Conservation (phyloP, 192 early-diverging fungal species). For the Coemansia sp. region DNA sequence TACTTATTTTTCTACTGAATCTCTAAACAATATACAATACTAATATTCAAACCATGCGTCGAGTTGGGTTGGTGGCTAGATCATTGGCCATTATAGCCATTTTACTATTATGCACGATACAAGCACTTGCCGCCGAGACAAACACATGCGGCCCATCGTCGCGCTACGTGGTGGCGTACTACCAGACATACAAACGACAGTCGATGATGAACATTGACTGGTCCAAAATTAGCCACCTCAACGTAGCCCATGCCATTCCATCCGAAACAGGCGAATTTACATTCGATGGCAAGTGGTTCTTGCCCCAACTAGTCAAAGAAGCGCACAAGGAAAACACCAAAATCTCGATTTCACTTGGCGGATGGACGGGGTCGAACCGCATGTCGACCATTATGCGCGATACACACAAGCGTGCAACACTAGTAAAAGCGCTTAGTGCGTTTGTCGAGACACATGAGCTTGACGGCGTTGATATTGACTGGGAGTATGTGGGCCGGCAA, state of each 20-base stretch:
- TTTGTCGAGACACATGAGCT: conserved; percentile 59
- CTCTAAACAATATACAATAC: not conserved
- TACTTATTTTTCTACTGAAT: not conserved
- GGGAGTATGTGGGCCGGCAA: conserved; percentile 63
- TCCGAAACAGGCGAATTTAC: conserved; percentile 51
- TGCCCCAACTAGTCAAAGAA: conserved; percentile 51
- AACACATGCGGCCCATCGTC: conserved; percentile 35
- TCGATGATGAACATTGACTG: conserved; percentile 53
- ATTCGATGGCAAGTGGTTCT: conserved; percentile 56
- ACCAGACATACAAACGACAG: conserved; percentile 46
- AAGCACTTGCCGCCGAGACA: not conserved
- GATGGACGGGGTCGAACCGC: conserved; percentile 73
- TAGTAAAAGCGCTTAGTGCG: conserved; percentile 60
- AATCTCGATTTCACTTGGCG: conserved; percentile 65
- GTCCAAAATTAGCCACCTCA: conserved; percentile 41
- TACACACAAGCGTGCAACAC: conserved; percentile 51
- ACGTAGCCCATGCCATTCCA: conserved; percentile 55
- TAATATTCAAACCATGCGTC: not conserved
- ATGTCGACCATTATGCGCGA: conserved; percentile 61
- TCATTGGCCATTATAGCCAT: not conserved
- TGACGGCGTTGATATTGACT: conserved; percentile 66
- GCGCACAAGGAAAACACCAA: conserved; percentile 55
- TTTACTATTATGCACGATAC: not conserved
- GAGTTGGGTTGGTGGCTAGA: not conserved
- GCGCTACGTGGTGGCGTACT: conserved; percentile 52